Base-by-base conservation (phyloP, 345 rosid genomes). In the Gossypium turneri region DNA sequence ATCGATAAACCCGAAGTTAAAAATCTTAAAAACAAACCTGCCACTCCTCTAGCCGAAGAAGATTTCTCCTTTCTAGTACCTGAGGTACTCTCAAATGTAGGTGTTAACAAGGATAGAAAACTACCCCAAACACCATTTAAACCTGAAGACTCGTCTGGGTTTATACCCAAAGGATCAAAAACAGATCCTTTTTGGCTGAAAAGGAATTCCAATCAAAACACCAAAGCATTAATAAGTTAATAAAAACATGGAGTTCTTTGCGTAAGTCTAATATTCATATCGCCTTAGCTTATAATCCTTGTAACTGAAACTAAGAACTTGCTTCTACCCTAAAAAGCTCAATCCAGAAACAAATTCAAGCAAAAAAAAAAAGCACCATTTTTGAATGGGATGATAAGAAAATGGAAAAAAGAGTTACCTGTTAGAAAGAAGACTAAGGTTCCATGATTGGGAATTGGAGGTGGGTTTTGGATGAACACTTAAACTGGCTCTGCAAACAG, bases 141-240 rank as follows among this genome's bases (percentile, higher is more conserved):
- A 81, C 85, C 79, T 82, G 81, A 83, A 64, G 79, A 75, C 58
- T 50, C 88, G 63, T 84, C 85, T 75, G 89, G 84, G 62, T 84
- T 86, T 79, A 95, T 87, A 17, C 91, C 94, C 84, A 95, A 78
- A 12, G 99, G 97, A 86, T 93, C 91, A 80, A 93, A 91, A 82
- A 81, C 80, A 17, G 96, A 72, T 67, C 78, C 85, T 57, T 89
- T 83, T 58, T 63, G 75, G 79, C 97, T 91, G 91, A 60, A 70
- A 78, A 82, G 62, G 43, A 68, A 79, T 67, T 82, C 57, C 65
- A 86, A 82, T 81, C 80, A 86, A 73, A 62, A 69, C 27, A n/a
- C 11, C 77, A 79, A 73, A 68, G 24, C 76, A 45, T 62, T 67
- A 24, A 75, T 59, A 72, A 52, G 45, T 55, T 22, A 34, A 55